phyloP scores from a whole-genome alignment of 2,329 filamentous ascomycete genomes.

The Botryosphaeria dothidea region DNA sequence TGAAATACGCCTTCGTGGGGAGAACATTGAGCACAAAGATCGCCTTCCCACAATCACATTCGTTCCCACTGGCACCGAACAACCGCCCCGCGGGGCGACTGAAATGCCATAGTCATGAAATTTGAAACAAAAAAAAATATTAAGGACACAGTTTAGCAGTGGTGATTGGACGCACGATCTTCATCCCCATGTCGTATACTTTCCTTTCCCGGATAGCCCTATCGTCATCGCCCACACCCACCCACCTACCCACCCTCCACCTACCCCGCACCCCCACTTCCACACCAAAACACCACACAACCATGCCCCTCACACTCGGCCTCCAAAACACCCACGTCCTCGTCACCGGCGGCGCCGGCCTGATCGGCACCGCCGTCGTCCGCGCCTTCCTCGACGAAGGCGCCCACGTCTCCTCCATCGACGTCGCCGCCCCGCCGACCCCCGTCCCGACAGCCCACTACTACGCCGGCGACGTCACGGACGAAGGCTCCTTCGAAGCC shows the following conservation, averaged over 20 bases:
- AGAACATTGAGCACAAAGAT: no score
- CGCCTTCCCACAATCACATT: no score
- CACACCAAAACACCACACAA: not conserved
- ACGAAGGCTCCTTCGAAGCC: constrained; percentile 33
- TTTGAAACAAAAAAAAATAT: no score
- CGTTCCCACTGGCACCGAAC: no score
- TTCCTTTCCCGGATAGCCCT: no score
- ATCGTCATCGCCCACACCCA: not conserved
- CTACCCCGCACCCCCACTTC: not conserved
- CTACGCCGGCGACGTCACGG: constrained; percentile 39
- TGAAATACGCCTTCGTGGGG: no score
- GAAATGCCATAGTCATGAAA: no score
- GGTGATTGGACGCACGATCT: no score
- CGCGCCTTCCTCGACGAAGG: constrained; percentile 40
- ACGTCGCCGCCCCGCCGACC: constrained; percentile 24
- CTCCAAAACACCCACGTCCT: constrained; percentile 39
- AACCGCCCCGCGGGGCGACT: no score
- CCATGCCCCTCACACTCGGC: constrained; percentile 30
- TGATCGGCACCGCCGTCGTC: constrained; percentile 46
- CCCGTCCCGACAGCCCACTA: not conserved
- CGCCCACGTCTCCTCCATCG: constrained; percentile 42
- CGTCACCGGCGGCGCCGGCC: constrained; percentile 51
- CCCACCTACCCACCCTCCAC: not conserved
- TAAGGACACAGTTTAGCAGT: no score
- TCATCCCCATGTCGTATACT: no score